Conservation (phyloP, 352 stramenopile genomes). For the Blastocystis sp. region DNA sequence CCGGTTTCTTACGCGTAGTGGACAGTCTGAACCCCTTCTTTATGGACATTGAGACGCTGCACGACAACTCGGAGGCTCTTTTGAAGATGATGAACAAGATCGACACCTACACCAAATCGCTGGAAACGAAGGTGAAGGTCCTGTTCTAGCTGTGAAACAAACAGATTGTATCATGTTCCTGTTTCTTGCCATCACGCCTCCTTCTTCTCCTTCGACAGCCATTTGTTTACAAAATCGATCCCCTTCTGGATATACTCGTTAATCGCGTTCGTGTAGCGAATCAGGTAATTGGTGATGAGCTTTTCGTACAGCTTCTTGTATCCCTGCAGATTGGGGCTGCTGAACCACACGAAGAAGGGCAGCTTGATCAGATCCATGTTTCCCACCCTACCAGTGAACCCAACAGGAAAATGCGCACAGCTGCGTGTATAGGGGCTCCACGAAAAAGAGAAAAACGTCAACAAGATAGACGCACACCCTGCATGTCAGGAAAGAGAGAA, state of each 20-base stretch:
- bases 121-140: slow-evolving; percentile 23
- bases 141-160: slow-evolving; percentile 8
- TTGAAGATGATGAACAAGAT: slow-evolving; percentile 33
- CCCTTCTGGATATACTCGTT: not conserved
- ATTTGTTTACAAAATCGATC: not conserved
- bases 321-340: not conserved
- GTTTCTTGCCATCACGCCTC: not conserved
- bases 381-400: not conserved
- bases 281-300: not conserved
- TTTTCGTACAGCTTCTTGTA: not conserved
- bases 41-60: slow-evolving; percentile 3
- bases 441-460: not conserved
- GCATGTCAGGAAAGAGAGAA: not conserved
- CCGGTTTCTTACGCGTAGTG: slow-evolving; percentile 13
- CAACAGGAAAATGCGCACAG: not conserved
- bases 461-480: not conserved
- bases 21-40: slow-evolving; percentile 30
- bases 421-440: not conserved
- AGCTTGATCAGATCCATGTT: slow-evolving; percentile 7
- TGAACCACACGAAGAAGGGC: slow-evolving; percentile 22
- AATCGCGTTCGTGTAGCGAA: not conserved
- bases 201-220: not conserved
- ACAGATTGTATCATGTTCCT: not conserved
- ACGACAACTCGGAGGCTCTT: slow-evolving; percentile 26
- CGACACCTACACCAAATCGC: slow-evolving; percentile 14